Percentiles rank a stretch among this genome's conserved stretches.
Evolutionary conservation across 257 asterid species (phyloP).

Genomic region (Gardenia jasminoides): DNA sequence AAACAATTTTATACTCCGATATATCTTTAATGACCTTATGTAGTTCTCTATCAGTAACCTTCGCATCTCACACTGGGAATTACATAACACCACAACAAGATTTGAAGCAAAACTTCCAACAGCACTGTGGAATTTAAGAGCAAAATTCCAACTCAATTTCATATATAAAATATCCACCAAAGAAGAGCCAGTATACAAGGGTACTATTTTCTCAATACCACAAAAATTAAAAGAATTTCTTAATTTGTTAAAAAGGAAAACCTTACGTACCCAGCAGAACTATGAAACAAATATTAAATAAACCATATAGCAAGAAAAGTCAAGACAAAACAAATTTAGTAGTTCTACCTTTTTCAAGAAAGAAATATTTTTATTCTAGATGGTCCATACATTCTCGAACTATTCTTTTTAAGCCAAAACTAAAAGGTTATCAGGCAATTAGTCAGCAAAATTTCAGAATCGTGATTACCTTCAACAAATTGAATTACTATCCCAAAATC

Average conservation of each 20-base stretch:
- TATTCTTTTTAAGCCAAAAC: conserved; percentile 2
- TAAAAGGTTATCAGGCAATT: neutral
- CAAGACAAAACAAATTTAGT: neutral
- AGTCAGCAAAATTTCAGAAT: neutral
- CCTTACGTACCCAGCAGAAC: neutral
- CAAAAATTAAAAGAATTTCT: too few species aligned
- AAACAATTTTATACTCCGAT: too few species aligned
- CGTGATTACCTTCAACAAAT: neutral
- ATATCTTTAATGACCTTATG: neutral
- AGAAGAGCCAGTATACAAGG: neutral
- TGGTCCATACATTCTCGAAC: neutral
- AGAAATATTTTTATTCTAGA: neutral
- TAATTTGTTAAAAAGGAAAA: too few species aligned
- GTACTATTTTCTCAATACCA: neutral
- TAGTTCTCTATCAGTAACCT: neutral
- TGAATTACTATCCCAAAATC: neutral
- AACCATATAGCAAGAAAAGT: neutral
- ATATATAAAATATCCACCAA: neutral
- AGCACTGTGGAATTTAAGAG: neutral
- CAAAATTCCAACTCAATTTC: neutral
- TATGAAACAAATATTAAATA: neutral
- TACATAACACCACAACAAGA: neutral
- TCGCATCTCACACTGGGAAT: neutral
- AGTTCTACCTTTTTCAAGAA: neutral
- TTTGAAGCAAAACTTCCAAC: neutral